A percentile compares a stretch with the other conserved stretches of the same genome.
phyloP scores from a whole-genome alignment of 176 grass and related monocot genomes.

The Juncus inflexus region DNA sequence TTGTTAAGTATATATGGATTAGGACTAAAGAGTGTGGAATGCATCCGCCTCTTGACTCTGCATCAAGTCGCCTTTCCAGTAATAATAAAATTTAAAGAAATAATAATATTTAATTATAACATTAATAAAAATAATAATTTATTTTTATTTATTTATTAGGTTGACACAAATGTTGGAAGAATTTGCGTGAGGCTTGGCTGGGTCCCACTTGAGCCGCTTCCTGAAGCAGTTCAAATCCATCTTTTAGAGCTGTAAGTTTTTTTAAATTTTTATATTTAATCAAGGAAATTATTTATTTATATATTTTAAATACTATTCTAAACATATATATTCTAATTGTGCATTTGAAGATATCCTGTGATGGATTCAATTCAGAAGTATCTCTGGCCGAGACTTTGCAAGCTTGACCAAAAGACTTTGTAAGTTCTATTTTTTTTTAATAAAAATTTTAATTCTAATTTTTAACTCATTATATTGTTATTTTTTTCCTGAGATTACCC shows the following conservation, averaged over 20 bases:
- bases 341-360: conserved; percentile 72
- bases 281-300: conserved; percentile 22
- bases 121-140: conserved; percentile 9
- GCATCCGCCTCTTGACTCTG: conserved; percentile 83
- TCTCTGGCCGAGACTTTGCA: conserved; percentile 94
- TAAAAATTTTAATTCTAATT: too few relatives aligned
- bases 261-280: conserved; percentile 17
- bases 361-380: conserved; percentile 86
- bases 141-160: conserved; percentile 39
- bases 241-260: conserved; percentile 81
- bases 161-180: conserved; percentile 96
- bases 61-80: conserved; percentile 95
- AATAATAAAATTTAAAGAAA: conserved; percentile 26
- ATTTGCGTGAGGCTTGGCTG: conserved; percentile 95
- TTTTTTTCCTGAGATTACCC: not conserved
- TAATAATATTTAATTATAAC: conserved; percentile 1
- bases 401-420: conserved; percentile 91
- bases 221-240: conserved; percentile 88
- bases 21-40: conserved; percentile 98
- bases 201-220: conserved; percentile 93
- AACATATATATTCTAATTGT: conserved; percentile 23
- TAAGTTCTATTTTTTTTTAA: conserved; percentile 33
- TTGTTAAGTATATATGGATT: conserved; percentile 88
- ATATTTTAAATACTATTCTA: conserved; percentile 6
- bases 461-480: not conserved